Evolutionary conservation across 495 filamentous ascomycete genomes (phyloP).

Genomic region (Oidiodendron maius): DNA sequence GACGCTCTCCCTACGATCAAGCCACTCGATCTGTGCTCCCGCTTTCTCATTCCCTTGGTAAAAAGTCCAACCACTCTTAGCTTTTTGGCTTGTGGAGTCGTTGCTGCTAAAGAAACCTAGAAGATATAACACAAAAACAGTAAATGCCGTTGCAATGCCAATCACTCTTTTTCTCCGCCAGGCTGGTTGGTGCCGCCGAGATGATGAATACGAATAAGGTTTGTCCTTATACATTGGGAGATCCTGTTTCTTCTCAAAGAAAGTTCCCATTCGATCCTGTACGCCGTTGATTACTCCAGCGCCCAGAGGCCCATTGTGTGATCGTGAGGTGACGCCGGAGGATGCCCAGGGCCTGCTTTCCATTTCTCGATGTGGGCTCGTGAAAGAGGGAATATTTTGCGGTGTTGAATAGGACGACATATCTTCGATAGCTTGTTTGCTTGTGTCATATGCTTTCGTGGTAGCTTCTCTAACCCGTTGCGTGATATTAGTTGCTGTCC

Average conservation of each 20-base stretch:
- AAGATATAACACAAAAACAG: constrained; percentile 51
- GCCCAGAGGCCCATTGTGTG: constrained; percentile 23
- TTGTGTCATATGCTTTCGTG: constrained; percentile 35
- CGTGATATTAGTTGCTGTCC: constrained; percentile 31
- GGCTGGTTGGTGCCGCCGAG: constrained; percentile 39
- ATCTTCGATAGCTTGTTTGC: constrained; percentile 34
- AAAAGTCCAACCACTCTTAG: constrained; percentile 30
- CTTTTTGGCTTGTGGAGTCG: constrained; percentile 20
- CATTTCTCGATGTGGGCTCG: constrained; percentile 57
- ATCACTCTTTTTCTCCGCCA: constrained; percentile 50
- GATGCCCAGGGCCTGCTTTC: constrained; percentile 65
- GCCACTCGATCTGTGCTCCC: constrained; percentile 57
- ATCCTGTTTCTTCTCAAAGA: constrained; percentile 43
- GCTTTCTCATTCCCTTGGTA: constrained; percentile 34
- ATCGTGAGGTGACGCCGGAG: constrained; percentile 26
- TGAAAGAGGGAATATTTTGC: constrained; percentile 66
- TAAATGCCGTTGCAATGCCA: constrained; percentile 39
- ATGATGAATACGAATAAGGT: constrained; percentile 65
- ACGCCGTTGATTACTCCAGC: constrained; percentile 37
- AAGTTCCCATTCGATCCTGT: constrained; percentile 34
- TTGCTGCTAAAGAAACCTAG: constrained; percentile 44
- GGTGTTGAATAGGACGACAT: constrained; percentile 62
- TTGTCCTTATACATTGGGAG: constrained; percentile 99
- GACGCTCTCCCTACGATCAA: constrained; percentile 72
- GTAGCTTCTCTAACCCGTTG: constrained; percentile 34